A percentile compares a stretch with the other conserved stretches of the same genome.
Conservation (phyloP, 2,329 filamentous ascomycete genomes). For the Microthyrium microscopicum region DNA sequence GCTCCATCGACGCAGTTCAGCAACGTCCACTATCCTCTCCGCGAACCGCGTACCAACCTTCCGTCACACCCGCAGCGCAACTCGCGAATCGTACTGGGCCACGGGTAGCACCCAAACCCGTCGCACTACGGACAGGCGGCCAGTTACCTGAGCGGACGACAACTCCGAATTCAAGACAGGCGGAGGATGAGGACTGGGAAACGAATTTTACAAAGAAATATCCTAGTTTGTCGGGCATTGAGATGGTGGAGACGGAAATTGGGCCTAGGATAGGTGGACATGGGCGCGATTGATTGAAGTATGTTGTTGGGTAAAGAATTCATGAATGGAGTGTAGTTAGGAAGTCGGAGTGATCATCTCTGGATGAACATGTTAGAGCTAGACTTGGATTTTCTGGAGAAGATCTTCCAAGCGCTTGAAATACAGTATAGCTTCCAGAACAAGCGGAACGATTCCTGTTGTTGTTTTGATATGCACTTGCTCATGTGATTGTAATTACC, state of each 20-base stretch:
- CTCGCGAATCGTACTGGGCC: constrained; percentile 1
- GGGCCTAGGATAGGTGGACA: too few species aligned
- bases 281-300: too few species aligned
- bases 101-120: constrained; percentile 33
- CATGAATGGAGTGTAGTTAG: too few species aligned
- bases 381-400: too few species aligned
- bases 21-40: not conserved
- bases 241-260: constrained; percentile 64
- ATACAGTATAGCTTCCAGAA: too few species aligned
- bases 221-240: constrained; percentile 67
- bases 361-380: too few species aligned
- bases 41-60: not conserved
- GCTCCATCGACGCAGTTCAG: not conserved
- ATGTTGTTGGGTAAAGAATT: too few species aligned
- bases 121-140: constrained; percentile 4
- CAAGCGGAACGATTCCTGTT: too few species aligned
- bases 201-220: constrained; percentile 68
- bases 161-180: constrained; percentile 2
- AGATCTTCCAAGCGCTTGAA: too few species aligned
- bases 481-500: too few species aligned
- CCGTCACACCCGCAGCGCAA: constrained; percentile 2
- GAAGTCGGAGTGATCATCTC: too few species aligned
- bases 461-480: too few species aligned
- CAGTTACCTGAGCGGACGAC: not conserved
- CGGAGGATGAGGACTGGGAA: constrained; percentile 46